Percentiles rank a stretch among this genome's conserved stretches.
These are phyloP conservation scores for Leavenworthia alabamica DNA, from an alignment of 345 rosid species.

Conservation along the genomic window DNA sequence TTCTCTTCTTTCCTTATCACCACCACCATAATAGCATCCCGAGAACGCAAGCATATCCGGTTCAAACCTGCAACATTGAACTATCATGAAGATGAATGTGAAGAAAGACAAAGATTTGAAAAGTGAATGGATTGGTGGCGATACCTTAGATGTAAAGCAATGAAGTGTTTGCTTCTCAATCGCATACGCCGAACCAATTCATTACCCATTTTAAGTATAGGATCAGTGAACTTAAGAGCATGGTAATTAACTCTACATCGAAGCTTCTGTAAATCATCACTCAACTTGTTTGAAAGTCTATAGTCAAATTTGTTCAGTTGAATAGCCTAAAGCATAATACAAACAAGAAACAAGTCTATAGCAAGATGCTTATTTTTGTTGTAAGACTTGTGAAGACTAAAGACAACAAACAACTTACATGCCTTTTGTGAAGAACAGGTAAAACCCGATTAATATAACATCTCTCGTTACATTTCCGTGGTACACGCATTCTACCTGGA, in stretches of 20 bases:
- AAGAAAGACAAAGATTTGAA: neutral
- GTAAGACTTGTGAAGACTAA: neutral
- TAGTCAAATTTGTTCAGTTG: slow-evolving; percentile 92
- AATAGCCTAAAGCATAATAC: slow-evolving; percentile 54
- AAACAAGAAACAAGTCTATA: slow-evolving; percentile 13
- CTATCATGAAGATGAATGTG: too few relatives aligned
- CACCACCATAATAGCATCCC: slow-evolving; percentile 98
- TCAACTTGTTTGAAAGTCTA: slow-evolving; percentile 84
- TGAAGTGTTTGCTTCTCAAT: slow-evolving; percentile 63
- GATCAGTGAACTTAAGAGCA: slow-evolving; percentile 77
- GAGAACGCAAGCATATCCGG: slow-evolving; percentile 99
- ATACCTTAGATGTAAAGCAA: slow-evolving; percentile 93
- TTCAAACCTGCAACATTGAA: slow-evolving; percentile 89
- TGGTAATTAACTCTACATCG: slow-evolving; percentile 95
- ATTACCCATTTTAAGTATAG: slow-evolving; percentile 75
- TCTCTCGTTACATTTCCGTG: slow-evolving; percentile 88
- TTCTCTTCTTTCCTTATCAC: slow-evolving; percentile 82
- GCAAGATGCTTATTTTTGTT: neutral
- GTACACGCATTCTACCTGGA: slow-evolving; percentile 75
- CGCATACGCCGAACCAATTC: slow-evolving; percentile 75
- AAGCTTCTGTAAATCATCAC: slow-evolving; percentile 78
- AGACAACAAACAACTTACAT: slow-evolving; percentile 72
- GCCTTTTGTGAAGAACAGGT: slow-evolving; percentile 98
- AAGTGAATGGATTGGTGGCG: neutral
- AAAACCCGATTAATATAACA: slow-evolving; percentile 85